A percentile compares a stretch with the other conserved stretches of the same genome.
phyloP scores from a whole-genome alignment of 441 rosid genomes.

The Pelargonium cotyledonis region DNA sequence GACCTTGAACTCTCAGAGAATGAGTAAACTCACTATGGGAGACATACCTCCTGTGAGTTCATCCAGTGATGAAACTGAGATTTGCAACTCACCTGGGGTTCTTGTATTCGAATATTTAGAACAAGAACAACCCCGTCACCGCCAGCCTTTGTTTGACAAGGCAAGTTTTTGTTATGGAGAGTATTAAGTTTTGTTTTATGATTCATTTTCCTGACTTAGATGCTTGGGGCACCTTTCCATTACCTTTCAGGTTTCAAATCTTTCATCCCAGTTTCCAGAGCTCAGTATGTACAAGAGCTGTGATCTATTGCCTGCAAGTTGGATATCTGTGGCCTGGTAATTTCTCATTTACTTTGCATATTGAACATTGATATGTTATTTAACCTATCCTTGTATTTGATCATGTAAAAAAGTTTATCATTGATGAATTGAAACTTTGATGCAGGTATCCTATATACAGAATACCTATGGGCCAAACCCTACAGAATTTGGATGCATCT shows the following conservation, averaged over 20 bases:
- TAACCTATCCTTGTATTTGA: background rate
- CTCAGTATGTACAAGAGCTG: slow-evolving; percentile 43
- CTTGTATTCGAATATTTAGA: slow-evolving; percentile 23
- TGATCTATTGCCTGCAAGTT: slow-evolving; percentile 51
- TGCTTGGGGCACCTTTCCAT: background rate
- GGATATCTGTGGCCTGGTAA: slow-evolving; percentile 65
- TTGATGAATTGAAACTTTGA: slow-evolving; percentile 7
- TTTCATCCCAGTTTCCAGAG: slow-evolving; percentile 46
- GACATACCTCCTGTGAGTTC: slow-evolving; percentile 20
- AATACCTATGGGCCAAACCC: slow-evolving; percentile 35
- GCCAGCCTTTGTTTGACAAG: slow-evolving; percentile 27
- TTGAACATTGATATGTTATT: slow-evolving; percentile 6
- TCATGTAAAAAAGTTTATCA: background rate
- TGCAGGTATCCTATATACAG: slow-evolving; percentile 45
- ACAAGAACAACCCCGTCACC: slow-evolving; percentile 26
- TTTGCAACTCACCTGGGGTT: slow-evolving; percentile 12
- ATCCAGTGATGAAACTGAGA: slow-evolving; percentile 20
- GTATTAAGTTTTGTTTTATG: background rate
- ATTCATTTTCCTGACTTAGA: slow-evolving; percentile 8
- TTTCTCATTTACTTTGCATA: slow-evolving; percentile 8
- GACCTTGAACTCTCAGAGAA: slow-evolving; percentile 17
- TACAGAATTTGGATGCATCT: slow-evolving; percentile 38
- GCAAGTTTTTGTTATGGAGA: slow-evolving; percentile 13
- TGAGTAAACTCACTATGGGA: slow-evolving; percentile 19
- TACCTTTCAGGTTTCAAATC: slow-evolving; percentile 32